phyloP scores from a whole-genome alignment of 257 asterid species.

The Scutellaria galericulata region DNA sequence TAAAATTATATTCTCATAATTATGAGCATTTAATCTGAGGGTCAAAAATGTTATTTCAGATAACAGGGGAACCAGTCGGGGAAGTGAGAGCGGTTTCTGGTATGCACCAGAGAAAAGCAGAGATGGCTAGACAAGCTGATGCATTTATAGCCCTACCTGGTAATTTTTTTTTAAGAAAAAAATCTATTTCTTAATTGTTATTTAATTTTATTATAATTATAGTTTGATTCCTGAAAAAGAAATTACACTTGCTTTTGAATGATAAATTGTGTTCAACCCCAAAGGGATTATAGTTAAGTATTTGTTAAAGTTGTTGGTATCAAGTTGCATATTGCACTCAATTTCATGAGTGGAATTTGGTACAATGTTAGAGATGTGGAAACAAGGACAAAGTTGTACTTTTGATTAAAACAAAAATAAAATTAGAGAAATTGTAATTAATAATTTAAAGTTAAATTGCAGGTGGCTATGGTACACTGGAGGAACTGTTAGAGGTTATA shows the following conservation, averaged over 20 bases:
- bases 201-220: neutral
- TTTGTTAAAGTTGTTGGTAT: neutral
- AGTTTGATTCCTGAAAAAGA: too few species aligned
- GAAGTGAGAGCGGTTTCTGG: slow-evolving; percentile 90
- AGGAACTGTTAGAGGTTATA: slow-evolving; percentile 88
- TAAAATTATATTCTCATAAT: neutral
- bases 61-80: slow-evolving; percentile 90
- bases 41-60: slow-evolving; percentile 47
- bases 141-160: slow-evolving; percentile 95
- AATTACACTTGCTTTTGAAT: too few species aligned
- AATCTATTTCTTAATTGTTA: neutral
- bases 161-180: slow-evolving; percentile 24
- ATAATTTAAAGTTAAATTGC: slow-evolving; percentile 16
- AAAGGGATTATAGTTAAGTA: neutral
- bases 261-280: too few species aligned
- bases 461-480: slow-evolving; percentile 98
- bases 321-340: neutral
- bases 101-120: slow-evolving; percentile 97
- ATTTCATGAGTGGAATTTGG: neutral
- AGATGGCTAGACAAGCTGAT: slow-evolving; percentile 95
- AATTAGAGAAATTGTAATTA: neutral
- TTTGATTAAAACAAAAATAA: neutral
- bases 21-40: neutral
- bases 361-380: slow-evolving; percentile 14
- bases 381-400: neutral